Percentiles rank a stretch among this genome's conserved stretches.
Evolutionary conservation across 1,284 basidiomycete genomes (phyloP).

Genomic region (Moesziomyces sp.): DNA sequence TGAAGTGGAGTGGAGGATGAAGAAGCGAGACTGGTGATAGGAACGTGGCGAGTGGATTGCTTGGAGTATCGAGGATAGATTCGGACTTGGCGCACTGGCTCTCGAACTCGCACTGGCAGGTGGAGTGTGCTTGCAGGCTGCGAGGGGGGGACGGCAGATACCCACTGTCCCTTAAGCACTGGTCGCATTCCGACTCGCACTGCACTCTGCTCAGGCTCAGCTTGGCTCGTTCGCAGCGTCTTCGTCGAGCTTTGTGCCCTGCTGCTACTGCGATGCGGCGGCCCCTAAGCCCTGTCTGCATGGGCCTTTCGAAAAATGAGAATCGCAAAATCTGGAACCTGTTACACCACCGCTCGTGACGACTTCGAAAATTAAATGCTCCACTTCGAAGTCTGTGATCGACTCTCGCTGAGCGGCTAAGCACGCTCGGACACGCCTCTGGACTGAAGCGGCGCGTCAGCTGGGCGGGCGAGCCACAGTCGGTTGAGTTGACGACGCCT

Average conservation of each 20-base stretch:
- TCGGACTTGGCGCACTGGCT: not conserved
- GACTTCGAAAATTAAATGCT: not conserved
- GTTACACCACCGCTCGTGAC: not conserved
- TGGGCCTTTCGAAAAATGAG: not conserved
- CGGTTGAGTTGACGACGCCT: slow-evolving; percentile 13
- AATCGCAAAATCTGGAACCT: not conserved
- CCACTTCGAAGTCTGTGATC: not conserved
- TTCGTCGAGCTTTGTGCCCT: not conserved
- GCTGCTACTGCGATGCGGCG: not conserved
- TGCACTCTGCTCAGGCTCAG: not conserved
- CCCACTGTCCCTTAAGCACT: not conserved
- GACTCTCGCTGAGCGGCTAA: not conserved
- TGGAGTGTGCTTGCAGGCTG: not conserved
- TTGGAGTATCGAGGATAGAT: not conserved
- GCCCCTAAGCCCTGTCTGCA: not conserved
- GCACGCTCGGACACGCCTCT: not conserved
- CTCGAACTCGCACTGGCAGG: not conserved
- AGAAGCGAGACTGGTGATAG: not conserved
- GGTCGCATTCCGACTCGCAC: not conserved
- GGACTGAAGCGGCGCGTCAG: not conserved
- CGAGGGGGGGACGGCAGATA: not conserved
- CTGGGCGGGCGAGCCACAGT: not conserved
- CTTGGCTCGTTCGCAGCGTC: not conserved
- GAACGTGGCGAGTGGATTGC: not conserved
- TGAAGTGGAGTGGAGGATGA: not conserved